Evolutionary conservation across 345 rosid genomes (phyloP), one percentile per base, ranked within the genome.

Genomic region (Combretum micranthum): DNA sequence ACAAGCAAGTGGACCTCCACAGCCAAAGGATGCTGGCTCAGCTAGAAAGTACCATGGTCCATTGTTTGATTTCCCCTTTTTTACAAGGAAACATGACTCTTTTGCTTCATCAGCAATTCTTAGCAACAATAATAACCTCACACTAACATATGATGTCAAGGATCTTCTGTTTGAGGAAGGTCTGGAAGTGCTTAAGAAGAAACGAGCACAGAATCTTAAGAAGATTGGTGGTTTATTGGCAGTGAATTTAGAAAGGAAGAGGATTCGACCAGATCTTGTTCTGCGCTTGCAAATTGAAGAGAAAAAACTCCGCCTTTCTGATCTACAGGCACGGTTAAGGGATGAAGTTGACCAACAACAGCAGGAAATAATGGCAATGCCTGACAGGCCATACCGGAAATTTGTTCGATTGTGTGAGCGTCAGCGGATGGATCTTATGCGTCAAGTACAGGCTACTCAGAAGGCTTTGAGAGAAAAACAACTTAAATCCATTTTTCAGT

Each of bases 281-380:
- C 69, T 94, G 52, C 87, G 99, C 52, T 75, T 94, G 73, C 99
- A 94, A 74, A 94, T 94, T 66, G 97, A 94, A 78, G 96, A 90
- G 65, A 94, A 84, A 64, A 94, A 90, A 70, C 96, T 94, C 52
- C 72, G 72, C 65, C 89, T 94, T 69, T 54, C 81, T 42, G 90
- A 78, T 70, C 66, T 85, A 58, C 99, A 90, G 78, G 73, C 95
- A 4, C 97, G 88, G 45, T 70, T 94, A 62, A 82, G 97, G 73
- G 95, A 85, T 62, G 93, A 87, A 67, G 95, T 94, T 60, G 97
- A 94, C 72, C 82, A 80, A 60, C 93, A 87, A 47, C 99, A 94
- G 65, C 96, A 94, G 74, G 97, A 87, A 74, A 94, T 94, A 66
- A 94, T 87, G 97, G 81, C 84, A 64, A 94, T 94, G 99, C 96